phyloP scores from a whole-genome alignment of 805 yeast species.

The Candida argentea region DNA sequence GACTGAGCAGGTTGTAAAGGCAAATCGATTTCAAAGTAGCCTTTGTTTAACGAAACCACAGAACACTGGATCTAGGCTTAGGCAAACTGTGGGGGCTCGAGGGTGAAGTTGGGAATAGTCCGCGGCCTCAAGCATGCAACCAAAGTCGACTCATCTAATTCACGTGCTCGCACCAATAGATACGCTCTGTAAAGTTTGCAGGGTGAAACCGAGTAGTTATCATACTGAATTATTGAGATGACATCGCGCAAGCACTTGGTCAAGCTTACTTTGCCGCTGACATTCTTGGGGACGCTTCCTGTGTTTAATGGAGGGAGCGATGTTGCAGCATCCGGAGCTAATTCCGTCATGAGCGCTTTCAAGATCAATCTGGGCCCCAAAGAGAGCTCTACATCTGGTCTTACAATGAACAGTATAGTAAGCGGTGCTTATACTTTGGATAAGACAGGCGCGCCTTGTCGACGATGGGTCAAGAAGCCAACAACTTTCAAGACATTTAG shows the following conservation, averaged over 20 bases:
- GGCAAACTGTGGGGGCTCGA: too few species aligned
- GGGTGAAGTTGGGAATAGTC: too few species aligned
- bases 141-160: too few species aligned
- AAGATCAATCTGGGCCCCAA: constrained; percentile 30
- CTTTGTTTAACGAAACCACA: too few species aligned
- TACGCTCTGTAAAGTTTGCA: too few species aligned
- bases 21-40: too few species aligned
- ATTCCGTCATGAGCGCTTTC: constrained; percentile 11
- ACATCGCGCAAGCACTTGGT: constrained; percentile 25
- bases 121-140: too few species aligned
- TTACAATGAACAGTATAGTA: constrained; percentile 23
- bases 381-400: constrained; percentile 31
- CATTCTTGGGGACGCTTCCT: constrained; percentile 24
- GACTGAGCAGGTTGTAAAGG: too few species aligned
- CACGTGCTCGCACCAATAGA: too few species aligned
- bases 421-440: constrained; percentile 20
- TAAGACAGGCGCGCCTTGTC: constrained; percentile 24
- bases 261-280: constrained; percentile 20
- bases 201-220: too few species aligned
- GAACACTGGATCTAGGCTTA: too few species aligned
- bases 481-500: constrained; percentile 31
- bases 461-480: constrained; percentile 25
- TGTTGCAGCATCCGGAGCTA: constrained; percentile 2
- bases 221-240: too few species aligned
- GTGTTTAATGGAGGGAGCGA: constrained; percentile 14